A percentile compares a stretch with the other conserved stretches of the same genome.
These are phyloP conservation scores for Brassica carinata DNA, from an alignment of 345 rosid species.

Conservation along the genomic window DNA sequence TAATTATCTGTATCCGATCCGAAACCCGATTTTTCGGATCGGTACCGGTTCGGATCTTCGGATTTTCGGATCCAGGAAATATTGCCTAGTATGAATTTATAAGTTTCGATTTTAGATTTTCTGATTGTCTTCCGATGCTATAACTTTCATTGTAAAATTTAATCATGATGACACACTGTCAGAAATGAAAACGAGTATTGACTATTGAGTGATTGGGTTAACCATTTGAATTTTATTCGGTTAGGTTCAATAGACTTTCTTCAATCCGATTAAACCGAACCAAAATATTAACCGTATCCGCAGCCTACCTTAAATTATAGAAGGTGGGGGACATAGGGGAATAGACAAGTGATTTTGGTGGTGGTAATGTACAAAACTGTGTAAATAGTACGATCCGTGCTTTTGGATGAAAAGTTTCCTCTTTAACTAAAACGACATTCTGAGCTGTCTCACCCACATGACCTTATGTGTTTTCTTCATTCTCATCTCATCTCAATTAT, in stretches of 20 bases:
- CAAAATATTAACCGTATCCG: background rate
- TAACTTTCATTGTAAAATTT: background rate
- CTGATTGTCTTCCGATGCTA: background rate
- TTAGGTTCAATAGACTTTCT: background rate
- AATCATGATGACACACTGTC: background rate
- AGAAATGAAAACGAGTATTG: background rate
- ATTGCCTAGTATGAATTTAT: too few relatives aligned
- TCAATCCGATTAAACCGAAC: background rate
- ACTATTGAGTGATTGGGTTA: background rate
- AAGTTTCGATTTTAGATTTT: background rate
- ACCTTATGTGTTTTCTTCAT: conserved; percentile 21
- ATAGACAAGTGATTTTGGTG: conserved; percentile 17
- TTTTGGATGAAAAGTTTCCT: conserved; percentile 22
- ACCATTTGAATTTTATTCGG: background rate
- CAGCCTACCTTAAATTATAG: background rate
- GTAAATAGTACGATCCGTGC: conserved; percentile 44
- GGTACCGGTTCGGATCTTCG: too few relatives aligned
- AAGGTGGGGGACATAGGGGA: conserved; percentile 21
- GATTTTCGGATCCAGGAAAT: too few relatives aligned
- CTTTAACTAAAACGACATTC: conserved; percentile 36
- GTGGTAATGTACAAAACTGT: conserved; percentile 28
- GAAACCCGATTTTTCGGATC: too few relatives aligned
- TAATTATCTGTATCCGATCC: too few relatives aligned
- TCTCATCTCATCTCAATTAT: conserved; percentile 38
- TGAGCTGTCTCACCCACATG: conserved; percentile 46